Evolutionary conservation across 371 early-diverging fungal genomes (phyloP).

Genomic region (Saksenaea vasiformis): DNA sequence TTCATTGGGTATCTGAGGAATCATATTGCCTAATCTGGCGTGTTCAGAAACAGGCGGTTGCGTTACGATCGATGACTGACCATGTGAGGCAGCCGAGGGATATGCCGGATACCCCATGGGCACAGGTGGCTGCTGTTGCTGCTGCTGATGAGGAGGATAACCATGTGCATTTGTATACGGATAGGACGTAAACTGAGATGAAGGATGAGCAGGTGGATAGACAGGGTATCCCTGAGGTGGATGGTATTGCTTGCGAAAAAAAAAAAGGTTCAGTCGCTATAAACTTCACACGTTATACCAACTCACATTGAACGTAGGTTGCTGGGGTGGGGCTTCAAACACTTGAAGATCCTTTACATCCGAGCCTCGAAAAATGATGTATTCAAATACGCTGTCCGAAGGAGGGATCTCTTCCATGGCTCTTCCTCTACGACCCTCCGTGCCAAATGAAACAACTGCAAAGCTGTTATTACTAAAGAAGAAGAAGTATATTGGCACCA

Average conservation of each 20-base stretch:
- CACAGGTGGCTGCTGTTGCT: not conserved
- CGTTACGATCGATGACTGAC: not conserved
- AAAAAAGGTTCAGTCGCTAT: not conserved
- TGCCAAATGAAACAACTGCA: conserved; percentile 73
- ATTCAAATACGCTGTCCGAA: conserved; percentile 76
- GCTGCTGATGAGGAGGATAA: conserved; percentile 9
- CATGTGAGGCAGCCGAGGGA: not conserved
- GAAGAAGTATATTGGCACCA: not conserved
- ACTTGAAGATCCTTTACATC: conserved; percentile 90
- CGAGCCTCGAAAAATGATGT: conserved; percentile 87
- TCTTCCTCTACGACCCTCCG: conserved; percentile 69
- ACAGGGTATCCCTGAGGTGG: not conserved
- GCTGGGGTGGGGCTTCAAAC: conserved; percentile 57
- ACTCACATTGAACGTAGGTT: not conserved
- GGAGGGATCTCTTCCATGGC: conserved; percentile 78
- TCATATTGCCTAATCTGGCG: not conserved
- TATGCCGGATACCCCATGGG: conserved; percentile 1
- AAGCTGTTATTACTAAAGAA: not conserved
- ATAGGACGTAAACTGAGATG: not conserved
- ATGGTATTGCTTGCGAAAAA: not conserved
- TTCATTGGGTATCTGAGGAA: conserved; percentile 5
- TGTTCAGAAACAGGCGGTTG: not conserved
- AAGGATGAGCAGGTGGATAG: not conserved
- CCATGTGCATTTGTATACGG: not conserved
- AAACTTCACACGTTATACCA: not conserved